These are phyloP conservation scores for Colletotrichum sp. DNA, from an alignment of 2,329 filamentous ascomycete species.

Conservation along the genomic window DNA sequence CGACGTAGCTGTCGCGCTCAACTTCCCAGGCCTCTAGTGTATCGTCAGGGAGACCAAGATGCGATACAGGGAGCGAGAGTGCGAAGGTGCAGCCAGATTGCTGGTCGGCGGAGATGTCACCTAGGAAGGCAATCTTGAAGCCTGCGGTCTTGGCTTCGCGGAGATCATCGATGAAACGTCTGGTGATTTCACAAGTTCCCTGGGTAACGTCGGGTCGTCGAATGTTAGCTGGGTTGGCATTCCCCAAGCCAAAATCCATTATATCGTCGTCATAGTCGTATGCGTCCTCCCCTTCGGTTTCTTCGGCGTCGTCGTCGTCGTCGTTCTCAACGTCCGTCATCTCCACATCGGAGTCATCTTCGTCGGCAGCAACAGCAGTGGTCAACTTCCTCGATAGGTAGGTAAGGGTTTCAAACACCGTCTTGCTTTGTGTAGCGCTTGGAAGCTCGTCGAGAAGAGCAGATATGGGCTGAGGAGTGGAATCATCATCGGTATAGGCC, in stretches of 20 bases:
- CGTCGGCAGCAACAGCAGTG: slow-evolving; percentile 27
- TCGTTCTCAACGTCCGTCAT: slow-evolving; percentile 26
- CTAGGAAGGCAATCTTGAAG: slow-evolving; percentile 70
- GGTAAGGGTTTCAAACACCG: slow-evolving; percentile 42
- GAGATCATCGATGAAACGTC: slow-evolving; percentile 58
- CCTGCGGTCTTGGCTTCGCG: slow-evolving; percentile 64
- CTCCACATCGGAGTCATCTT: slow-evolving; percentile 29
- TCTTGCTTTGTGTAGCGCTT: slow-evolving; percentile 45
- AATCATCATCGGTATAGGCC: slow-evolving; percentile 45
- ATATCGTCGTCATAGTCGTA: slow-evolving; percentile 30
- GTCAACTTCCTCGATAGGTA: slow-evolving; percentile 28
- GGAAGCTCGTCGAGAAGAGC: slow-evolving; percentile 47
- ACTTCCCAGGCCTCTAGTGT: slow-evolving; percentile 80
- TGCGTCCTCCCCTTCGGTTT: slow-evolving; percentile 34
- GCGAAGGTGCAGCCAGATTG: slow-evolving; percentile 56
- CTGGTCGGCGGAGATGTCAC: slow-evolving; percentile 40
- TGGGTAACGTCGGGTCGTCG: slow-evolving; percentile 29
- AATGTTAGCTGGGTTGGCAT: slow-evolving; percentile 13
- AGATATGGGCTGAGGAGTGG: slow-evolving; percentile 28
- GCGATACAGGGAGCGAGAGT: slow-evolving; percentile 71
- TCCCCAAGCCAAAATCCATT: slow-evolving; percentile 36
- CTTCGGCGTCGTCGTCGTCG: slow-evolving; percentile 32
- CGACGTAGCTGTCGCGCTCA: slow-evolving; percentile 67
- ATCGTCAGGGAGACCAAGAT: slow-evolving; percentile 75
- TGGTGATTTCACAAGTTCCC: slow-evolving; percentile 27